Percentiles rank a stretch among this genome's conserved stretches.
Evolutionary conservation across 768 basidiomycete genomes (phyloP).

Genomic region (Psilocybe tampanensis): DNA sequence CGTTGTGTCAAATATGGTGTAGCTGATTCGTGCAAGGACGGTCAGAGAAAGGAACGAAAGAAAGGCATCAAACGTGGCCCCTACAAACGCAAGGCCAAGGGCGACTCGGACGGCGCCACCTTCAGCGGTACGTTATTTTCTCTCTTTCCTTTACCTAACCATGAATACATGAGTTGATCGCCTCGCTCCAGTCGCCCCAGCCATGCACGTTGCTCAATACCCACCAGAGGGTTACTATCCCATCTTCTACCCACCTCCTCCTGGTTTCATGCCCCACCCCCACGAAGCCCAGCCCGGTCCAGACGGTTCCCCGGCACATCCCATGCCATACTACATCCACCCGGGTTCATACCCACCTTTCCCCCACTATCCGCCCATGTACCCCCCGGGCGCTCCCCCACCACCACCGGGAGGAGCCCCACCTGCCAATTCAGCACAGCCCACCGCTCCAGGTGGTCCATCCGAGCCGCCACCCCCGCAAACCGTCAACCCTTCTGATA

Average conservation of each 20-base stretch:
- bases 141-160: neutral
- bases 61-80: conserved; percentile 89
- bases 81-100: conserved; percentile 67
- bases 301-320: conserved; percentile 28
- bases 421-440: conserved; percentile 16
- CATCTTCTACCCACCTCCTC: conserved; percentile 40
- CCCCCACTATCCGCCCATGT: conserved; percentile 38
- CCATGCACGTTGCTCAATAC: conserved; percentile 36
- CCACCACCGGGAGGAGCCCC: conserved; percentile 17
- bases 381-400: conserved; percentile 23
- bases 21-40: conserved; percentile 77
- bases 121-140: conserved; percentile 20
- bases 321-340: conserved; percentile 44
- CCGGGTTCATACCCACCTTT: conserved; percentile 39
- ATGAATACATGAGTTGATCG: too few relatives aligned
- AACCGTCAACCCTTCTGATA: conserved; percentile 31
- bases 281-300: conserved; percentile 34
- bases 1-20: conserved; percentile 91
- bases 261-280: conserved; percentile 32
- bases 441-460: conserved; percentile 11
- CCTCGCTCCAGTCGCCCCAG: conserved; percentile 25
- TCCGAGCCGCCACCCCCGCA: conserved; percentile 21
- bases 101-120: conserved; percentile 20
- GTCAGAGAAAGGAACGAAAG: conserved; percentile 91
- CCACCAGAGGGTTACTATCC: conserved; percentile 43